Percentiles rank a stretch among this genome's conserved stretches.
phyloP scores from a whole-genome alignment of 2,329 filamentous ascomycete genomes.

The Keithomyces neogunnii region DNA sequence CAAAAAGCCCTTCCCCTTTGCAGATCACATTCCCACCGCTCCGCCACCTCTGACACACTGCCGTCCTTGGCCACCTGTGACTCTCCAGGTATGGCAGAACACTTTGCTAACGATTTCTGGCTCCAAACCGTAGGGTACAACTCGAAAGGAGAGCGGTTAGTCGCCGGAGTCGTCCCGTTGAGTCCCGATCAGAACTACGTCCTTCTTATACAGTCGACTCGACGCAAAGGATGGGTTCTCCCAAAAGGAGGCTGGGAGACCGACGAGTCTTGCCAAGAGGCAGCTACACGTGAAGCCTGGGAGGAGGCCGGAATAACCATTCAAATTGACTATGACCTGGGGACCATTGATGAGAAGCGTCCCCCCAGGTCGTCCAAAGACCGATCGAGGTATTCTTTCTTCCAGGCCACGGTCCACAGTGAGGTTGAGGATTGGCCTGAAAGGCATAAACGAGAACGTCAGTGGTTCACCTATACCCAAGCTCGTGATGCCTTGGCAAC shows the following conservation, averaged over 20 bases:
- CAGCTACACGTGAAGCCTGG: constrained; percentile 89
- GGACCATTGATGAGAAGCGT: constrained; percentile 76
- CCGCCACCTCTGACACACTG: background rate
- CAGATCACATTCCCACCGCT: background rate
- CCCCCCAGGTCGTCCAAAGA: constrained; percentile 65
- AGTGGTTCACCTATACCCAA: constrained; percentile 81
- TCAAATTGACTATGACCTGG: constrained; percentile 76
- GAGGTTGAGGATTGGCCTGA: constrained; percentile 90
- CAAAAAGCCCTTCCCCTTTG: background rate
- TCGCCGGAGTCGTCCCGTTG: constrained; percentile 88
- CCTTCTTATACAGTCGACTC: constrained; percentile 85
- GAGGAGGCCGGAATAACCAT: constrained; percentile 93
- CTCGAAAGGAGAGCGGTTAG: constrained; percentile 82
- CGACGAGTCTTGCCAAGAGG: constrained; percentile 79
- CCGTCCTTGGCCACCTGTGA: background rate
- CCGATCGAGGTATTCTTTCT: constrained; percentile 65
- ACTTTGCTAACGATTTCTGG: constrained; percentile 12
- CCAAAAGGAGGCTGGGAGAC: constrained; percentile 97
- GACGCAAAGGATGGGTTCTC: constrained; percentile 88
- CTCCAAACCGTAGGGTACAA: constrained; percentile 65
- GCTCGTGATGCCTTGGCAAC: constrained; percentile 69
- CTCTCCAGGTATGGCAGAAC: constrained; percentile 2
- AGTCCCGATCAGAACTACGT: constrained; percentile 81
- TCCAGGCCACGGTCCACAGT: constrained; percentile 77
- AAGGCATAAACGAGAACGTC: constrained; percentile 78